Base-by-base conservation (phyloP, 306 rosid genomes). In the Luffa acutangula region DNA sequence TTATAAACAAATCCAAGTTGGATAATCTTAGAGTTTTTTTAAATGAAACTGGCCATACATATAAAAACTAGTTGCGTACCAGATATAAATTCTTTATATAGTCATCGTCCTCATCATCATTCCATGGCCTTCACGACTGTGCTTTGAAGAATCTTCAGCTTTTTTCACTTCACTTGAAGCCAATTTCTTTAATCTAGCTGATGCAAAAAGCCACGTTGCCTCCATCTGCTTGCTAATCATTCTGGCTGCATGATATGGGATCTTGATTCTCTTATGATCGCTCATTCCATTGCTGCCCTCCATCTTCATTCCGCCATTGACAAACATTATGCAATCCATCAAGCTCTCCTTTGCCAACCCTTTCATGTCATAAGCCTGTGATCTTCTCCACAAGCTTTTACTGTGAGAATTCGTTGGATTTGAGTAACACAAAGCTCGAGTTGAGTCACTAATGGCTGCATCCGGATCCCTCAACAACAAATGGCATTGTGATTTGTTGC, bases 351-450 rank as follows among this genome's bases (percentile, higher is more conserved):
- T 86, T 0, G 85, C 83, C 41, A 87, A 43, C 51, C 91, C 93
- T 60, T 82, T 85, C 89, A 87, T 87, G 80, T 88, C 90, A 51
- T 84, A 90, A 48, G 94, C 97, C 80, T 89, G 92, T 42, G 94
- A 83, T 77, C 97, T 86, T 85, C 94, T 88, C 97, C 97, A 88
- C 84, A 91, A 57, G 80, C 90, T 91, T 87, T 89, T 91, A 58
- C 85, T 67, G 18, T 90, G 92, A 81, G 88, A 80, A 56, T 78
- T 79, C 72, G 48, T 82, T 60, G 52, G 80, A 71, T 82, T 82
- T 21, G 90, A 83, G 60, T 90, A 75, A 57, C 97, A 87, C 25
- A 92, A 39, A 79, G 94, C 94, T 77, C 87, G 63, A 5, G 94
- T 90, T 18, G 92, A 17, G 45, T 92, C 94, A 7, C 94, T 86